A percentile compares a stretch with the other conserved stretches of the same genome.
These are phyloP conservation scores for Peziza echinospora DNA, from an alignment of 495 filamentous ascomycete genomes.

Conservation along the genomic window DNA sequence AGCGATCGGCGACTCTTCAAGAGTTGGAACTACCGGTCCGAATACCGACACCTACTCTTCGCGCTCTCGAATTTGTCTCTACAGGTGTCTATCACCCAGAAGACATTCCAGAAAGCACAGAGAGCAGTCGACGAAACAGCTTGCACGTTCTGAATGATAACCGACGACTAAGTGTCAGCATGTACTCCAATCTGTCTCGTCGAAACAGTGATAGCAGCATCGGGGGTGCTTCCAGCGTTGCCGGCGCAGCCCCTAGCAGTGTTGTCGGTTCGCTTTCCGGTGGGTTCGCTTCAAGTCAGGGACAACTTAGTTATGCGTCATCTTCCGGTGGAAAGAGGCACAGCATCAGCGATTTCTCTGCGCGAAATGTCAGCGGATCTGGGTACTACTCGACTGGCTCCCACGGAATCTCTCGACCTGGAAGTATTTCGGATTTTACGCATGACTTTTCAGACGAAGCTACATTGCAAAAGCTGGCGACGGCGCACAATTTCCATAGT, in stretches of 20 bases:
- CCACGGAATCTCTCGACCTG: not conserved
- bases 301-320: not conserved
- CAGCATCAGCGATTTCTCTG: not conserved
- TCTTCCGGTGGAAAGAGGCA: not conserved
- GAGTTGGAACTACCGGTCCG: constrained; percentile 7
- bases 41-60: constrained; percentile 16
- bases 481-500: not conserved
- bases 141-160: not conserved
- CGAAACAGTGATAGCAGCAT: not conserved
- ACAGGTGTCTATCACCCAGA: constrained; percentile 8
- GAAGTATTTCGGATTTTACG: not conserved
- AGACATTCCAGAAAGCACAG: not conserved
- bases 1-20: not conserved
- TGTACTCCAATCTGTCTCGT: not conserved
- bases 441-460: not conserved
- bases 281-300: no score
- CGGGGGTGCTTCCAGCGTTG: not conserved
- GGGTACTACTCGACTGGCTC: not conserved
- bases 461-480: not conserved
- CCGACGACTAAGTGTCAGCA: not conserved
- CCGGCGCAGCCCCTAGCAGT: not conserved
- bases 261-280: not conserved
- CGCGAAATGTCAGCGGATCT: not conserved
- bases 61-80: constrained; percentile 18
- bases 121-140: not conserved